Evolutionary conservation across 2,329 filamentous ascomycete genomes (phyloP), one percentile per base, ranked within the genome.

Genomic region (Microsporum canis): DNA sequence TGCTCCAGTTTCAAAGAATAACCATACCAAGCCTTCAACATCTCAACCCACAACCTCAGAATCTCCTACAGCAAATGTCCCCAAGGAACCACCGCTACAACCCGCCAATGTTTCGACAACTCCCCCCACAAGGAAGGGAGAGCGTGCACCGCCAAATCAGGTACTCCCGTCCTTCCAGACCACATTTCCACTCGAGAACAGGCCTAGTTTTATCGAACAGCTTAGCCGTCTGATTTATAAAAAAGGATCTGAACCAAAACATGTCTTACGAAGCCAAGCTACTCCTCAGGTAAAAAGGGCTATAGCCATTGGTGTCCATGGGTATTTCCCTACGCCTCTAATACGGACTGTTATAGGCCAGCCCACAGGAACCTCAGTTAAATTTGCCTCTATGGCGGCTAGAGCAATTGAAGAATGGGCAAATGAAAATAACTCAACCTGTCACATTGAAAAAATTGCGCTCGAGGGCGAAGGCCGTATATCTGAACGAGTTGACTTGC

Each of bases 381-480:
- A 91, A 45, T 99, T 99, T 70, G 90, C 91, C 7, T 92, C 88
- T 65, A 87, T 92, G 69, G 88, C 88, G 17, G 91, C 91, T 4
- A 85, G 88, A 43, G 87, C 89, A 1, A 92, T 99, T 67, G 83
- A 87, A 62, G 82, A 86, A 63, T 99, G 91, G 89, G 84, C 89
- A 0, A 84, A 89, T 59, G 78, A 78, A 10, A 84, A 89, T 65
- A 87, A 88, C 0, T 90, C 86, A 63, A 76, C 80, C 1, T 88
- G 91, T 64, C 88, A 95, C 66, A 89, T 99, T 60, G 91, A 96
- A 70, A 96, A 95, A 71, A 88, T 97, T 12, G 90, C 92, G 0
- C 80, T 99, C 0, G 94, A 99, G 75, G 92, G 92, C 27, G 94
- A 99, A 74, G 94, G 94, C 29, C 90, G 89, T 71, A 94, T 99